phyloP scores from a whole-genome alignment of 2,329 filamentous ascomycete genomes.

The Colletotrichum lentis region DNA sequence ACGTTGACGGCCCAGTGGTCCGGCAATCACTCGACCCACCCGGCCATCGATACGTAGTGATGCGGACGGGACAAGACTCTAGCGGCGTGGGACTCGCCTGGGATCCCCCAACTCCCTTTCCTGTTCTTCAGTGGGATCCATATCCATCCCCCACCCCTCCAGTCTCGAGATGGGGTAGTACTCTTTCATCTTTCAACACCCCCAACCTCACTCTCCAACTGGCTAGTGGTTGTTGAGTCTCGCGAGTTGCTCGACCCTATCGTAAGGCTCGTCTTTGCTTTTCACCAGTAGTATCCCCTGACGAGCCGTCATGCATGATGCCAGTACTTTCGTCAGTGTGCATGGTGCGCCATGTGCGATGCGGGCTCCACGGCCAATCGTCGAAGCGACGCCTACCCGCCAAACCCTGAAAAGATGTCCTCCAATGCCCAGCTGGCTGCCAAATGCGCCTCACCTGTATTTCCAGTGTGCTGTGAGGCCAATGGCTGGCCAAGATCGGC shows the following conservation, averaged over 20 bases:
- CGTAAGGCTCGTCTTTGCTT: constrained; percentile 17
- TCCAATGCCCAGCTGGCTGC: constrained; percentile 13
- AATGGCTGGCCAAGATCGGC: constrained; percentile 9
- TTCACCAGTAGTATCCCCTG: background rate
- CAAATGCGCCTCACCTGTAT: constrained; percentile 19
- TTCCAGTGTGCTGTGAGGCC: constrained; percentile 1
- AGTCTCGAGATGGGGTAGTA: constrained; percentile 24
- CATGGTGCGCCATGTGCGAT: background rate
- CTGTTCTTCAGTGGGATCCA: constrained; percentile 22
- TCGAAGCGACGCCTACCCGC: background rate
- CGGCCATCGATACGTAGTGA: constrained; percentile 17
- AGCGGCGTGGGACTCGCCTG: constrained; percentile 25
- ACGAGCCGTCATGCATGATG: constrained; percentile 3
- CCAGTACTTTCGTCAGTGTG: background rate
- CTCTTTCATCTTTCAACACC: constrained; percentile 28
- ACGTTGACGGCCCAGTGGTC: constrained; percentile 35
- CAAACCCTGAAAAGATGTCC: background rate
- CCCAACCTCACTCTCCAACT: background rate
- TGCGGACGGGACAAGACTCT: constrained; percentile 36
- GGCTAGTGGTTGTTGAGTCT: constrained; percentile 8
- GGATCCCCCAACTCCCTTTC: constrained; percentile 18
- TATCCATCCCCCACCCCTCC: too few relatives aligned
- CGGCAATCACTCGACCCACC: constrained; percentile 31
- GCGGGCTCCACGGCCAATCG: background rate
- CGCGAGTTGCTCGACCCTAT: constrained; percentile 16